phyloP scores from a whole-genome alignment of 805 yeast genomes.

The Ogataea henricii region DNA sequence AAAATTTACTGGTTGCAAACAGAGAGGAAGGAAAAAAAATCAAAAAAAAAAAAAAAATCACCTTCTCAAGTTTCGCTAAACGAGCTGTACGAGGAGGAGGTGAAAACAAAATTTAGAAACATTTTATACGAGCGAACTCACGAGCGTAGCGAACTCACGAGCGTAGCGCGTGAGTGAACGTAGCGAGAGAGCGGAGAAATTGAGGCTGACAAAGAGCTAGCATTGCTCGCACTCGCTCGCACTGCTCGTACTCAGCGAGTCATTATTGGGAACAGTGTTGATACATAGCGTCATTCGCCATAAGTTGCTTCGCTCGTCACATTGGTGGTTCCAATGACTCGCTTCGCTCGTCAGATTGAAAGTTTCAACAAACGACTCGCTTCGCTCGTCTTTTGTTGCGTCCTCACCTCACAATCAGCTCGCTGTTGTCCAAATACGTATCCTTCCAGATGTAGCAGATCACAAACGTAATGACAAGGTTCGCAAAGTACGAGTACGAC shows the following conservation, averaged over 20 bases:
- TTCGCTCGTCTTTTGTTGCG: not conserved
- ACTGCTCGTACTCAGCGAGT: no score
- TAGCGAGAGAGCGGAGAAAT: no score
- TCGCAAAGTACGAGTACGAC: conserved; percentile 27
- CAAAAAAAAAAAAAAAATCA: conserved; percentile 13
- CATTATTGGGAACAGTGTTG: no score
- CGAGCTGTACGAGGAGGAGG: conserved; percentile 15
- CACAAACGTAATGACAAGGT: conserved; percentile 23
- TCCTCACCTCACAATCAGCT: conserved; percentile 4
- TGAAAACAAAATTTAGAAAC: not conserved
- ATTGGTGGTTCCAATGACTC: no score
- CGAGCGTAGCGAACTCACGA: no score
- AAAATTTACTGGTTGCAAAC: not conserved
- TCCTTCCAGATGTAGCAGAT: conserved; percentile 32
- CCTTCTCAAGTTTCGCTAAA: conserved; percentile 3
- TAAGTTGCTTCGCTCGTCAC: no score
- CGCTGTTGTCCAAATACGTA: conserved; percentile 21
- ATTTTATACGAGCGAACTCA: no score
- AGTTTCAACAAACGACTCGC: no score
- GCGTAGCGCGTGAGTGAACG: no score
- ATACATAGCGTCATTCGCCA: no score
- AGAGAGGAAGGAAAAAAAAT: not conserved
- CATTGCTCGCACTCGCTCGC: no score
- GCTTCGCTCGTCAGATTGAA: not conserved
- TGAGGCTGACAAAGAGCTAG: no score